These are phyloP conservation scores for Ulmus americana DNA, from an alignment of 331 rosid species.

Conservation along the genomic window DNA sequence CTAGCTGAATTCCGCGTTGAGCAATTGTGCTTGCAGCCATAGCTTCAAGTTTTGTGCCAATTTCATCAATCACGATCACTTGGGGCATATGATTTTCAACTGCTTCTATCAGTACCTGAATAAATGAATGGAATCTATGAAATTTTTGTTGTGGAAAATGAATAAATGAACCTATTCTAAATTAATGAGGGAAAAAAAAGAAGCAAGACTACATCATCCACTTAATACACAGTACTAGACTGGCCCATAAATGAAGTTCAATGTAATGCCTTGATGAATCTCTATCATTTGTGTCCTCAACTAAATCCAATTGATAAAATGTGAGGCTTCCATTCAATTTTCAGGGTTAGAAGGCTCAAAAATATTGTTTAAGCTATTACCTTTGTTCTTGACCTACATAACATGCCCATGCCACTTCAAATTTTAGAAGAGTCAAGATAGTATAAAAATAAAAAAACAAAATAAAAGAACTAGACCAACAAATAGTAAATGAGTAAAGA, in stretches of 20 bases:
- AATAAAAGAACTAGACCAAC: too few species aligned
- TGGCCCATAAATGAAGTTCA: neutral
- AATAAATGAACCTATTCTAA: neutral
- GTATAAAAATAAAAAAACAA: too few species aligned
- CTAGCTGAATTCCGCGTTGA: conserved; percentile 93
- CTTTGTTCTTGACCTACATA: too few species aligned
- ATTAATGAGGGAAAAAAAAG: neutral
- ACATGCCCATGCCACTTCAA: too few species aligned
- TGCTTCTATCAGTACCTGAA: conserved; percentile 88
- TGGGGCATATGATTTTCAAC: conserved; percentile 99
- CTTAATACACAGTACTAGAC: neutral
- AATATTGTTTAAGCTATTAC: too few species aligned
- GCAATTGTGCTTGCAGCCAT: conserved; percentile 97
- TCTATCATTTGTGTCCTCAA: neutral
- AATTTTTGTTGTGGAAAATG: neutral
- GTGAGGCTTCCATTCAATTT: neutral
- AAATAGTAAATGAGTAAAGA: too few species aligned
- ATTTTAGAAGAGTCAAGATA: too few species aligned
- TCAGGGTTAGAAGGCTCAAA: neutral
- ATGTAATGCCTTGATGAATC: neutral
- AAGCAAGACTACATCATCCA: neutral
- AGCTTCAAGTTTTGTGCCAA: conserved; percentile 95
- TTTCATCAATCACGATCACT: conserved; percentile 93
- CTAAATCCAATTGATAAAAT: neutral
- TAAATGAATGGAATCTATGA: conserved; percentile 18